Evolutionary conservation across 805 yeast genomes (phyloP), one percentile per base, ranked within the genome.

Genomic region (Pichia manshurica): DNA sequence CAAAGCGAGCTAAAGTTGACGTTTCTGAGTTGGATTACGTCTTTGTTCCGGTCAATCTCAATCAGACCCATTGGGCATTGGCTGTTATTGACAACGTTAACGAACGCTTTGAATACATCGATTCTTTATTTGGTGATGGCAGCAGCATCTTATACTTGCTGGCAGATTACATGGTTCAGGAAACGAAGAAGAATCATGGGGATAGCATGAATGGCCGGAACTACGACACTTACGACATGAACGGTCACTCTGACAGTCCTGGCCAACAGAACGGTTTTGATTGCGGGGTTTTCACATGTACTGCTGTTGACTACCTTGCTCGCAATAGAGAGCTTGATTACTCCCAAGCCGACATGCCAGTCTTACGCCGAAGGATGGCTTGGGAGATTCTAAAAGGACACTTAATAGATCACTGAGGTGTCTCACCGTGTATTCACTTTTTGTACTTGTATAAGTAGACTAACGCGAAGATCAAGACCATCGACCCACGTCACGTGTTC

Each of bases 281-380:
- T 64, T 93, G 99, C 69, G 99, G 99, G 7, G 95, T 91, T 2
- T 93, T 90, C 60, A 77, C 95, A 2, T 84, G 97, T 63, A 78
- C 89, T 47, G 83, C 81, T 41, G 87, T 86, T 1, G 75, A 79
- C 42, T 81, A 74, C 40, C 56, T 87, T 37, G 67, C 90, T 0
- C 67, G 77, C 32, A 75, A 71, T 5, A 62, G 63, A 22, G 72
- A 72, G 0, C 65, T 87, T 35, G 59, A 64, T 3, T 91, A 80
- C 56, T 61, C 77, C 7, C 90, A 84, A 56, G 65, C 68, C 7
- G 95, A 88, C 59, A 89, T 91, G 80, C 70, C 70, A 5, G 61
- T 63, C 2, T 69, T 91, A 48, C 71, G 99, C 53, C 68, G 81
- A 39, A 68, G 79, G 46, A 85, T 85, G 85, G 83, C 83, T 0